Base-by-base conservation (phyloP, 202 grass and related monocot genomes). In the Panicum virgatum region DNA sequence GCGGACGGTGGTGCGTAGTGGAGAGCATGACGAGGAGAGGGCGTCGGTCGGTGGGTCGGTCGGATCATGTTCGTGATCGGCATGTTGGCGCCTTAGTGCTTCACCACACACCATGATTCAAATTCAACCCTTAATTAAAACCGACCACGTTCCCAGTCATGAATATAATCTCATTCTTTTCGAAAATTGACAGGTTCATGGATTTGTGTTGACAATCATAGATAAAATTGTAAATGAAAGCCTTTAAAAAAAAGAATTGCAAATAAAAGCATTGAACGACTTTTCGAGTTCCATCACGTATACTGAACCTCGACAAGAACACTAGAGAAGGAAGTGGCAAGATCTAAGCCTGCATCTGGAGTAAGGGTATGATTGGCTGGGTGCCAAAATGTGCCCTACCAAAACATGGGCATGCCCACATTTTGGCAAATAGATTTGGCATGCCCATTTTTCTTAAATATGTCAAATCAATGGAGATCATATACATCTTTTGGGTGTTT, bases 51-150 rank as follows among this genome's bases (percentile, higher is more conserved):
- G n/a, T 56, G 14, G 44, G n/a, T 19, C 16, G 47, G 16, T 19
- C 18, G 3, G 46, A 67, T 43, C 47, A 15, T 60, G 14, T 72
- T 52, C 46, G 59, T 72, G 66, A 75, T 63, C 15, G 10, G 26
- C 72, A 73, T 85, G 11, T 84, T 78, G 66, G 22, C 6, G 34
- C 10, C 83, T 86, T 86, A 89, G 88, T 82, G 83, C 66, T 67
- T 61, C 29, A 44, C 73, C 88, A 89, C 58, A 66, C 27, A 72
- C n/a, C 19, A 19, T 27, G 46, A n/a, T n/a, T n/a, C n/a, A n/a
- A 16, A 50, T 6, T 63, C 36, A 46, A 32, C 23, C 0, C 4
- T 36, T 20, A 0, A 19, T 7, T 9, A 67, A 42, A n/a, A 62
- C 29, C 9, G 60, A 20, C 38, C 38, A 61, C 15, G 23, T 76